Percentiles rank a stretch among this genome's conserved stretches.
Evolutionary conservation across 108 stramenopile genomes (phyloP).

Genomic region (Aurantiochytrium sp.): DNA sequence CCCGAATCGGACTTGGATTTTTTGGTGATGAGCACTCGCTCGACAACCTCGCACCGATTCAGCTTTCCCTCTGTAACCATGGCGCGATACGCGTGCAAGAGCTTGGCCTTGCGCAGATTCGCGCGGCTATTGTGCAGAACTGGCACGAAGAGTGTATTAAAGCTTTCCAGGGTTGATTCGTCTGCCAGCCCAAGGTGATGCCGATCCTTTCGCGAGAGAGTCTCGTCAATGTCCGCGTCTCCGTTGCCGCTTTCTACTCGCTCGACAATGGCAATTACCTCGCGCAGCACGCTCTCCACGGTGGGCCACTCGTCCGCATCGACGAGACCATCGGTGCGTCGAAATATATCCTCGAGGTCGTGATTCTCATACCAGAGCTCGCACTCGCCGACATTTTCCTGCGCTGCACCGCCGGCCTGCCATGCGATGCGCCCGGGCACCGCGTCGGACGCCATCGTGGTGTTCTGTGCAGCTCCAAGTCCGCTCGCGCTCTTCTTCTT

Average conservation of each 20-base stretch:
- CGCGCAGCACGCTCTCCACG: not conserved
- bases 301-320: not conserved
- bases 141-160: not conserved
- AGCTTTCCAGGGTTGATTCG: not conserved
- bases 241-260: not conserved
- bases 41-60: not conserved
- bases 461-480: no score
- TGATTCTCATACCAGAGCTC: slow-evolving; percentile 11
- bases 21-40: not conserved
- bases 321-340: not conserved
- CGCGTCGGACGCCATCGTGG: no score
- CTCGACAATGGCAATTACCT: not conserved
- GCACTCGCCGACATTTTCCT: not conserved
- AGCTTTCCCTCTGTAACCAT: not conserved
- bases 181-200: not conserved
- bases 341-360: not conserved
- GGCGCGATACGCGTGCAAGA: not conserved
- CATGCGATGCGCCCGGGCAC: not conserved
- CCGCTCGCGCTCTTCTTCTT: no score
- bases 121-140: not conserved
- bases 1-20: slow-evolving; percentile 11
- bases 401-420: not conserved
- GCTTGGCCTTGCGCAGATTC: not conserved
- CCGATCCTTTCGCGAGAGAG: not conserved
- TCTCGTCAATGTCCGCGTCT: not conserved